Base-by-base conservation (phyloP, 495 filamentous ascomycete genomes). In the Annulohypoxylon stygium region DNA sequence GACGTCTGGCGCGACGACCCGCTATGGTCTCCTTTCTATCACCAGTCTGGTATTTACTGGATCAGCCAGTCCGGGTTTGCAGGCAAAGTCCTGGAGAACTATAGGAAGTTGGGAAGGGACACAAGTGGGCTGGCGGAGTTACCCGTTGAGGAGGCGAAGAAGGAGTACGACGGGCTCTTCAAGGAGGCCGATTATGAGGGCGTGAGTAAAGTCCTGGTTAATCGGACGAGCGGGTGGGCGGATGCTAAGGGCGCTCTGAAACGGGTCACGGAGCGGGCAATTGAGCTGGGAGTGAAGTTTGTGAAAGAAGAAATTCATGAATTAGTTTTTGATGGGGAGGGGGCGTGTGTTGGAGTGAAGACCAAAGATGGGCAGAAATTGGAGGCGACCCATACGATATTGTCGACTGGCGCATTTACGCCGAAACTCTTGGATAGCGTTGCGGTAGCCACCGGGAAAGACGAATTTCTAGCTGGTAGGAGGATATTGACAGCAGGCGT, bases 371-470 rank as follows among this genome's bases (percentile, higher is more conserved):
- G 87, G 4, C 65, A 78, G 48, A 64, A 53, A 0, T 58, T 88
- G 6, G 71, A 58, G 1, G 88, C 88, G 0, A 80, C 83, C 1
- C 77, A 84, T 47, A 78, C 83, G 25, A 77, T 92, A 5, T 79
- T 92, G 20, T 86, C 80, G 45, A 89, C 89, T 1, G 89, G 89
- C 0, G 87, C 89, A 26, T 86, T 82, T 69, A 92, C 90, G 1
- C 81, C 88, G 9, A 88, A 86, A 51, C 76, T 92, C 34, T 75
- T 92, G n/a, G 88, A 86, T 23, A 79, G 82, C 57, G 83, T 83
- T 61, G 85, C 87, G 14, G 66, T 71, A 18, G 71, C 57, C n/a
- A 82, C 83, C 14, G 78, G 79, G 6, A 79, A 81, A 53, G 54
- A 78, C 10, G 82, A 79, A 9, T 79, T 91, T 4, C 83, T 85